A percentile compares a stretch with the other conserved stretches of the same genome.
Conservation (phyloP, 371 early-diverging fungal genomes). For the Syncephalastrum racemosum region DNA sequence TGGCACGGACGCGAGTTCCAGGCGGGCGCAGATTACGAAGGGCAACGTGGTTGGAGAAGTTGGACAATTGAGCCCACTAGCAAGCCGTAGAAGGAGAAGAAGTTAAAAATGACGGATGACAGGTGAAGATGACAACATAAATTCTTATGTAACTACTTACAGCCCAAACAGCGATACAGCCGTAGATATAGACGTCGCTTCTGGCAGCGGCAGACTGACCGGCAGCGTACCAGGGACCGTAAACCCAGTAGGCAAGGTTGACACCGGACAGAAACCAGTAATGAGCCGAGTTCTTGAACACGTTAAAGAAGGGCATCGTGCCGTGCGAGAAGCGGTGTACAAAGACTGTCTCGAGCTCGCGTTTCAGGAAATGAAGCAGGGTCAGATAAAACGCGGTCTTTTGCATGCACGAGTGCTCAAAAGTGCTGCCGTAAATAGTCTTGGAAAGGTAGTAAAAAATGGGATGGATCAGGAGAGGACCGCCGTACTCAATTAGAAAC, state of each 20-base stretch:
- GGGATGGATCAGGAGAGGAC: constrained; percentile 88
- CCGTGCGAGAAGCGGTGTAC: constrained; percentile 93
- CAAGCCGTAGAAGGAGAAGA: background rate
- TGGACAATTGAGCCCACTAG: constrained; percentile 82
- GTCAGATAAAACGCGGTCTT: constrained; percentile 63
- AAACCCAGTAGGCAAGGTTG: constrained; percentile 83
- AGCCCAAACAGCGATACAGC: constrained; percentile 63
- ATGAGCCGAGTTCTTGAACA: constrained; percentile 95
- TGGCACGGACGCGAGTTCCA: constrained; percentile 84
- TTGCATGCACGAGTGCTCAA: constrained; percentile 74
- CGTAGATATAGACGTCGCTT: constrained; percentile 55
- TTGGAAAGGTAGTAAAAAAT: constrained; percentile 75
- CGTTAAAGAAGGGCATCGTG: constrained; percentile 92
- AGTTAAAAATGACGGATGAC: too few relatives aligned
- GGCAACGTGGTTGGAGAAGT: constrained; percentile 82
- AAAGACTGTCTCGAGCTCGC: constrained; percentile 92
- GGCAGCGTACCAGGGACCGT: constrained; percentile 69
- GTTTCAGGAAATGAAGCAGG: constrained; percentile 89
- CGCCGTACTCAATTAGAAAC: constrained; percentile 92
- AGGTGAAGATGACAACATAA: too few relatives aligned
- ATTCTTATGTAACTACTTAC: constrained; percentile 53
- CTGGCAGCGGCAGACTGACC: constrained; percentile 53
- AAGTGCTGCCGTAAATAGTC: constrained; percentile 63
- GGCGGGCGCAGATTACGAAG: constrained; percentile 92
- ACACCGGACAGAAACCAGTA: constrained; percentile 92